Evolutionary conservation across 2,329 filamentous ascomycete species (phyloP).

Genomic region (Tolypocladium capitatum): DNA sequence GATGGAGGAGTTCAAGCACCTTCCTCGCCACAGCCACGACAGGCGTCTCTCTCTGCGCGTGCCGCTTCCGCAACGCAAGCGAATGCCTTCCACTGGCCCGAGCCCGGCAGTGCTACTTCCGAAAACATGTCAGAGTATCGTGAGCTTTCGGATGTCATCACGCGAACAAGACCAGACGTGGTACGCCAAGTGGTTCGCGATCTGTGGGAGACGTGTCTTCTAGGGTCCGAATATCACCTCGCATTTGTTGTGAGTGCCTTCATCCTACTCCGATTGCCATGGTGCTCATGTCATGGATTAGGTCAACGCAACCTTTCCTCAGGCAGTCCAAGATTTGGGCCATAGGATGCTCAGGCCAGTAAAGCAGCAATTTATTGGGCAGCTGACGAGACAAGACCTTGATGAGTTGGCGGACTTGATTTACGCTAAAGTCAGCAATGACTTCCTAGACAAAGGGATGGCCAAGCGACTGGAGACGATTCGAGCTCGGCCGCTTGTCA

Average conservation of each 20-base stretch:
- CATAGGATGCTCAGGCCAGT: slow-evolving; percentile 25
- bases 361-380: slow-evolving; percentile 26
- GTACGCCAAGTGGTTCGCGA: slow-evolving; percentile 36
- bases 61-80: not conserved
- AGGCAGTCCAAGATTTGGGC: slow-evolving; percentile 34
- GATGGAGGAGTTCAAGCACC: not conserved
- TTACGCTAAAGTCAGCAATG: slow-evolving; percentile 30
- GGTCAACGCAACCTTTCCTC: slow-evolving; percentile 36
- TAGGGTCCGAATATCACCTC: slow-evolving; percentile 38
- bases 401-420: slow-evolving; percentile 32
- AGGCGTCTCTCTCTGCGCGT: not conserved
- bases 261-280: not conserved
- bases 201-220: slow-evolving; percentile 34
- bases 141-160: slow-evolving; percentile 17
- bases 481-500: slow-evolving; percentile 39
- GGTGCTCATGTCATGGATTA: slow-evolving; percentile 17
- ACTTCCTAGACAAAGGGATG: slow-evolving; percentile 40
- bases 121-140: slow-evolving; percentile 8
- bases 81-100: not conserved
- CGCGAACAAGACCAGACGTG: slow-evolving; percentile 27
- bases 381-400: slow-evolving; percentile 26
- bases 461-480: slow-evolving; percentile 39
- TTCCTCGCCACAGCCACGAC: not conserved
- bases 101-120: not conserved
- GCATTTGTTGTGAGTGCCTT: slow-evolving; percentile 33